phyloP scores from a whole-genome alignment of 257 asterid genomes.

The Solanum chmielewskii region DNA sequence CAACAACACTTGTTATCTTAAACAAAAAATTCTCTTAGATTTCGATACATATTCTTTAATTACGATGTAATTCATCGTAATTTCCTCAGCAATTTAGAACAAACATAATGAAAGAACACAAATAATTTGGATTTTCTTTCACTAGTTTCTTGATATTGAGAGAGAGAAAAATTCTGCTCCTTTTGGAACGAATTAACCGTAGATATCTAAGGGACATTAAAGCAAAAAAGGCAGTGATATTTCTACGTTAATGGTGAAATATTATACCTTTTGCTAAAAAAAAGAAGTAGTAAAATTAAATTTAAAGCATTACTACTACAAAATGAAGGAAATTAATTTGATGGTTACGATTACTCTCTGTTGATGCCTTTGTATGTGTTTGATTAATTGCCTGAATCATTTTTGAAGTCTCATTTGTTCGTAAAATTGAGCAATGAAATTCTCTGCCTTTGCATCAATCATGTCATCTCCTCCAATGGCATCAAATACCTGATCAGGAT shows the following conservation, averaged over 20 bases:
- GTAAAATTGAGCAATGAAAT: constrained; percentile 30
- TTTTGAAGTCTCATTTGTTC: constrained; percentile 17
- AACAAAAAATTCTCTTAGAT: background rate
- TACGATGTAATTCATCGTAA: background rate
- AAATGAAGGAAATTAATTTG: background rate
- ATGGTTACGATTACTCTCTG: background rate
- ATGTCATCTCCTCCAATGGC: constrained; percentile 19
- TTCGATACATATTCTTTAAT: background rate
- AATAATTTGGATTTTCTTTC: background rate
- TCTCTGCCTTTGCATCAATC: constrained; percentile 30
- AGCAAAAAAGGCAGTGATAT: background rate
- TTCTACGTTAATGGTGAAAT: background rate
- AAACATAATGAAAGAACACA: background rate
- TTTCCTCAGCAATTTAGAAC: background rate
- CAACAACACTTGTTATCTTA: background rate
- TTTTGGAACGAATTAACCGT: background rate
- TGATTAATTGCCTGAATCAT: background rate
- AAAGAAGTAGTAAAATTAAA: background rate
- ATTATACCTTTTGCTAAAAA: background rate
- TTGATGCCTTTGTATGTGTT: background rate
- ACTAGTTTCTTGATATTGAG: background rate
- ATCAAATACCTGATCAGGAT: constrained; percentile 22
- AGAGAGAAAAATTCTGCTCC: background rate
- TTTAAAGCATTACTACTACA: background rate
- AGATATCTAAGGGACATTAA: background rate